phyloP scores from a whole-genome alignment of 805 yeast species.

The Wickerhamomyces queroliae region DNA sequence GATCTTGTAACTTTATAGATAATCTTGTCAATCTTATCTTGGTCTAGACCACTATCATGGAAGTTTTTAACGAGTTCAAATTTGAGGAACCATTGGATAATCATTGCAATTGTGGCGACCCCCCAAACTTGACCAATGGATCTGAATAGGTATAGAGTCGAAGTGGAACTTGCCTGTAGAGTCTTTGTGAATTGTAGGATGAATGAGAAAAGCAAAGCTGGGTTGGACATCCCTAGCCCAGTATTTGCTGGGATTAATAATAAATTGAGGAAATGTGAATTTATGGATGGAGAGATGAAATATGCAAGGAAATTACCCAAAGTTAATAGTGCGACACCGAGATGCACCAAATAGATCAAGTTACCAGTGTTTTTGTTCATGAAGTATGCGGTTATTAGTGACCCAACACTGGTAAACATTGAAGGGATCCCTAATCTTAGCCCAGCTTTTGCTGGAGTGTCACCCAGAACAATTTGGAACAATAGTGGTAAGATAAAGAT shows the following conservation, averaged over 20 bases:
- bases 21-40: constrained; percentile 5
- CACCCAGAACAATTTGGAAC: constrained; percentile 36
- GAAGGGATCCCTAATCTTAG: constrained; percentile 36
- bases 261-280: constrained; percentile 30
- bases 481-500: constrained; percentile 36
- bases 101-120: constrained; percentile 35
- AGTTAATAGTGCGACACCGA: constrained; percentile 30
- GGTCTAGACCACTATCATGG: constrained; percentile 1
- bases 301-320: constrained; percentile 34
- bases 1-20: constrained; percentile 10
- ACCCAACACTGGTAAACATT: constrained; percentile 36
- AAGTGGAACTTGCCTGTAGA: constrained; percentile 58
- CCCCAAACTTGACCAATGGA: constrained; percentile 61
- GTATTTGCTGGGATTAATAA: constrained; percentile 39
- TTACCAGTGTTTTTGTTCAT: constrained; percentile 27
- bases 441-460: constrained; percentile 35
- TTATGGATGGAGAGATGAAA: constrained; percentile 28
- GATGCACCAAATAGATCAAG: constrained; percentile 23
- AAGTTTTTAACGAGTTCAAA: constrained; percentile 8
- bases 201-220: constrained; percentile 58
- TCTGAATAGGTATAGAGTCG: constrained; percentile 58
- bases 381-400: constrained; percentile 31
- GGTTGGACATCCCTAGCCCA: constrained; percentile 50
- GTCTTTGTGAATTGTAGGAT: constrained; percentile 62
- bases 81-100: constrained; percentile 6